Conservation (phyloP, 768 basidiomycete species). For the Podaxis sp. region DNA sequence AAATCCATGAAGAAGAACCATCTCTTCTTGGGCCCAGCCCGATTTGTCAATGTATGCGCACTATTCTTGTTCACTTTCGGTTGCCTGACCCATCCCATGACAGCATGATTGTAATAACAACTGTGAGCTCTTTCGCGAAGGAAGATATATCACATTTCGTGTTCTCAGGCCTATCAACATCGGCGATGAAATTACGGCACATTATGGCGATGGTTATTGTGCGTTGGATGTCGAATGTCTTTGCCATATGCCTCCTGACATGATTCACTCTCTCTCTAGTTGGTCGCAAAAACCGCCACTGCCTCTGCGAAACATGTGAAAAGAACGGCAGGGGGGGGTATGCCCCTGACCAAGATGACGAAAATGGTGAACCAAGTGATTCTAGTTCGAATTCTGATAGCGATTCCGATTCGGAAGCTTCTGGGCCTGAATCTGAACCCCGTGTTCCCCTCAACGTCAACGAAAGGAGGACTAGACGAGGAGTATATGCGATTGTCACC, state of each 20-base stretch:
- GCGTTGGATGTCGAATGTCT: slow-evolving; percentile 33
- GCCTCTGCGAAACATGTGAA: slow-evolving; percentile 88
- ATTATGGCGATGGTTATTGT: slow-evolving; percentile 92
- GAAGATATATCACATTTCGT: slow-evolving; percentile 86
- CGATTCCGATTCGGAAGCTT: slow-evolving; percentile 47
- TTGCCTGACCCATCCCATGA: slow-evolving; percentile 21
- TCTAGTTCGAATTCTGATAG: slow-evolving; percentile 39
- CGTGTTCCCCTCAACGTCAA: slow-evolving; percentile 59
- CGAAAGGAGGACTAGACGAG: slow-evolving; percentile 77
- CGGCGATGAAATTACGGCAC: slow-evolving; percentile 87
- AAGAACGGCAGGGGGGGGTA: slow-evolving; percentile 75
- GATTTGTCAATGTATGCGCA: slow-evolving; percentile 83
- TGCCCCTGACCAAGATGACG: slow-evolving; percentile 54
- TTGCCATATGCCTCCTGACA: slow-evolving; percentile 13
- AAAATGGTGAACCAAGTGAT: slow-evolving; percentile 35
- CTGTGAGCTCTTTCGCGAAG: slow-evolving; percentile 85
- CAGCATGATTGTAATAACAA: slow-evolving; percentile 92
- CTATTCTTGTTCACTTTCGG: slow-evolving; percentile 23
- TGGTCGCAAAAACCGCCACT: slow-evolving; percentile 46
- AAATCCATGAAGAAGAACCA: slow-evolving; percentile 92
- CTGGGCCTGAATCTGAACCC: slow-evolving; percentile 41
- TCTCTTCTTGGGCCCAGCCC: slow-evolving; percentile 86
- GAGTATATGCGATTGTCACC: slow-evolving; percentile 73
- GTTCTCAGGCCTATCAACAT: slow-evolving; percentile 74
- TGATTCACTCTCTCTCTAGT: slow-evolving; percentile 27